These are phyloP conservation scores for Coemansia aciculifera DNA, from an alignment of 192 early-diverging fungal species.

Conservation along the genomic window DNA sequence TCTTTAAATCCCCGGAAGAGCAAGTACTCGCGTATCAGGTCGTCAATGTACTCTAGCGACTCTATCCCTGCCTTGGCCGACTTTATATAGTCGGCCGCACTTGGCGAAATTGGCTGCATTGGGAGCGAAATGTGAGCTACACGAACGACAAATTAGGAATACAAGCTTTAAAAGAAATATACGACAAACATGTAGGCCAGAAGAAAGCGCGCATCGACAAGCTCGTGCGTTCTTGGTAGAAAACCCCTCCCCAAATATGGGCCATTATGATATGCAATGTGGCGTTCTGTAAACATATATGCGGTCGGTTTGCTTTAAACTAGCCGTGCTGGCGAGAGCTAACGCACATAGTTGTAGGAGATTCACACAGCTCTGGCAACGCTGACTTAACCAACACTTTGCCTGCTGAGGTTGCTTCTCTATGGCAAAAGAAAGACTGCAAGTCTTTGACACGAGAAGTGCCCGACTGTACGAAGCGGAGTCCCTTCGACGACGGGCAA, in stretches of 20 bases:
- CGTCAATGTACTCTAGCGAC: constrained; percentile 51
- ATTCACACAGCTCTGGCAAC: neutral
- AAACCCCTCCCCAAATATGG: too few species aligned
- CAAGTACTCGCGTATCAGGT: constrained; percentile 52
- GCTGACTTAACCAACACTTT: neutral
- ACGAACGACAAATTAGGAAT: neutral
- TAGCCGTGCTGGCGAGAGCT: neutral
- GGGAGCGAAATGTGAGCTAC: neutral
- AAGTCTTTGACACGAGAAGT: neutral
- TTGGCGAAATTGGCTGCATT: constrained; percentile 30
- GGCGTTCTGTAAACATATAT: neutral
- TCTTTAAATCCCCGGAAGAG: constrained; percentile 48
- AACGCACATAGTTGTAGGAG: neutral
- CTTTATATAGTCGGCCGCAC: constrained; percentile 35
- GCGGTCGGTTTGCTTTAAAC: neutral
- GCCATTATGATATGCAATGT: too few species aligned
- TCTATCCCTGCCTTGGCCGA: constrained; percentile 52
- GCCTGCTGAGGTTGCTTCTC: neutral
- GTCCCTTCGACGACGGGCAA: neutral
- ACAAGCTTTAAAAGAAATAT: neutral
- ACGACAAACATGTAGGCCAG: neutral
- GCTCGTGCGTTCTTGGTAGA: too few species aligned
- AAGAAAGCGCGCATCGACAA: neutral
- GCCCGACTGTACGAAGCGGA: too few species aligned
- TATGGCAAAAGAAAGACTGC: neutral